Percentiles rank a stretch among this genome's conserved stretches.
Evolutionary conservation across 129 eudicot species (phyloP).

Genomic region (carrot (Daucus carota)): DNA sequence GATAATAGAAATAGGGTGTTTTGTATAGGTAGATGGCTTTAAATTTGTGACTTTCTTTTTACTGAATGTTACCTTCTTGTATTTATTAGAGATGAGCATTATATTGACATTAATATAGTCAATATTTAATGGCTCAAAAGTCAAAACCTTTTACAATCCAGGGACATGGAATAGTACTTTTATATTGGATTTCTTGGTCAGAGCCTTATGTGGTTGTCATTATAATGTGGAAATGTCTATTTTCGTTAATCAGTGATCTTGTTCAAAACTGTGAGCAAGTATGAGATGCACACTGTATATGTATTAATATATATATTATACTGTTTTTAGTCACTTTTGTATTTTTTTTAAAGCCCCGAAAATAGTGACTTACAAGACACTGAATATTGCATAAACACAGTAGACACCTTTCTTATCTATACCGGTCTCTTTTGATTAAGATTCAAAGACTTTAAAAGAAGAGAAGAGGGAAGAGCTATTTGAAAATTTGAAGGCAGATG

Average conservation of each 20-base stretch:
- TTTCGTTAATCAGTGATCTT: background rate
- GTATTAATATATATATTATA: background rate
- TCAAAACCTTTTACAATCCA: background rate
- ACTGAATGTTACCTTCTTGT: background rate
- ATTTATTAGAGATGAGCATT: background rate
- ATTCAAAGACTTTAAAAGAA: slow-evolving; percentile 93
- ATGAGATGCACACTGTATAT: background rate
- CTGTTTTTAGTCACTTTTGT: background rate
- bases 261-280: background rate
- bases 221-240: background rate
- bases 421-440: slow-evolving; percentile 26
- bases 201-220: background rate
- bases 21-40: background rate
- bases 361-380: background rate
- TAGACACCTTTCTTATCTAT: background rate
- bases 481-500: slow-evolving; percentile 71
- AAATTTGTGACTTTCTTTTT: background rate
- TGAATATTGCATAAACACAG: background rate
- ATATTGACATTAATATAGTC: background rate
- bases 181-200: background rate
- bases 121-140: too few relatives aligned
- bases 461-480: slow-evolving; percentile 89
- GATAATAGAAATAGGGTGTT: background rate
- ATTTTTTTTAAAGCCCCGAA: background rate
- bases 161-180: background rate